phyloP scores from a whole-genome alignment of 2,329 filamentous ascomycete genomes.

The Penicillium sp. region DNA sequence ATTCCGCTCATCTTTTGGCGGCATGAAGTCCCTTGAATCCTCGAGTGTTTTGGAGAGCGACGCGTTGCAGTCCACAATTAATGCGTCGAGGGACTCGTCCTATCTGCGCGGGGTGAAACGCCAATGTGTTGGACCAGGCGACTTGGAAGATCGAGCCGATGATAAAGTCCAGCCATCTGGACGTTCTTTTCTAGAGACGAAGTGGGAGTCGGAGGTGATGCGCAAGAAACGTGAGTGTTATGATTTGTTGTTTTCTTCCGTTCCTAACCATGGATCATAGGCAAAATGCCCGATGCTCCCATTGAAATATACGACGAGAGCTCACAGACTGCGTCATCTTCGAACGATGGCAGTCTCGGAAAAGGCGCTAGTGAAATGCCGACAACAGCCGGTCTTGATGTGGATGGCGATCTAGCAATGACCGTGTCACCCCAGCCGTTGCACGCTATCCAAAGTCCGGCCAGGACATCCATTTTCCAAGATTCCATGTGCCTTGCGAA shows the following conservation, averaged over 20 bases:
- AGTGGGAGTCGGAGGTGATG: slow-evolving; percentile 34
- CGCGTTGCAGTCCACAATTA: slow-evolving; percentile 32
- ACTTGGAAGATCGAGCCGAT: slow-evolving; percentile 6
- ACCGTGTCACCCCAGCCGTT: slow-evolving; percentile 9
- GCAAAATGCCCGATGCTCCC: slow-evolving; percentile 19
- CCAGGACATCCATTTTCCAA: slow-evolving; percentile 10
- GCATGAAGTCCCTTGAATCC: slow-evolving; percentile 29
- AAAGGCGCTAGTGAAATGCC: background rate
- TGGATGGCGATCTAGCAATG: slow-evolving; percentile 8
- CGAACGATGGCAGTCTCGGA: background rate
- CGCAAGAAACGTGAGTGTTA: slow-evolving; percentile 29
- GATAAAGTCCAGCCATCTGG: slow-evolving; percentile 20
- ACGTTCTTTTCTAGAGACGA: slow-evolving; percentile 39
- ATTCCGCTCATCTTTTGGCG: slow-evolving; percentile 34
- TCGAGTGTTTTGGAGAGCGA: slow-evolving; percentile 20
- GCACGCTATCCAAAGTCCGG: slow-evolving; percentile 3
- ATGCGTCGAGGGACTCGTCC: slow-evolving; percentile 23
- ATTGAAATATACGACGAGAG: slow-evolving; percentile 18
- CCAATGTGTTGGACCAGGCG: slow-evolving; percentile 23
- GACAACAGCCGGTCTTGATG: background rate
- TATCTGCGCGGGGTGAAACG: slow-evolving; percentile 36
- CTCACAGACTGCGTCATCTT: background rate
- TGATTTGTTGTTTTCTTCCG: background rate
- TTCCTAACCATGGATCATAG: slow-evolving; percentile 9
- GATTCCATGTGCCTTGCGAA: slow-evolving; percentile 3